Evolutionary conservation across 805 yeast genomes (phyloP), one percentile per base, ranked within the genome.

Genomic region (Ogataea saltuana): DNA sequence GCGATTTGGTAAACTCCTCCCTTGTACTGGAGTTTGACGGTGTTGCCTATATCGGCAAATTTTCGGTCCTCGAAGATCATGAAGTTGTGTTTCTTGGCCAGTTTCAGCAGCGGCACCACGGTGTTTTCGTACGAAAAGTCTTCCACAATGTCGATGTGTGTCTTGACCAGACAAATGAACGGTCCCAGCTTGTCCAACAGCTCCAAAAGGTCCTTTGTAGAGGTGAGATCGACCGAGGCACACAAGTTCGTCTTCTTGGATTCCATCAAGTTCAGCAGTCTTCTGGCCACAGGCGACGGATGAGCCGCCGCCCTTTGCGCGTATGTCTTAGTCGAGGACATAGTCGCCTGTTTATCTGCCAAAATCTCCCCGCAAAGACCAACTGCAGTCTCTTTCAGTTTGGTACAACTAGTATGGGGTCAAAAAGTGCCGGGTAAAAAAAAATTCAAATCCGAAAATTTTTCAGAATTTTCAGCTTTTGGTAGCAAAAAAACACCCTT

Each of bases 41-140:
- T 93, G 60, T 90, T 88, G 13, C 99, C 99, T 56, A 93, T 93
- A 65, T 93, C 99, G 18, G 99, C 99, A 67, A 93, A 93, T 69
- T 93, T 93, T 51, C 99, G 78, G 68, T 93, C 99, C 69, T 93
- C 99, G 61, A 93, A 93, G 53, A 93, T 84, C 74, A 93, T 69
- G 59, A 93, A 93, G 51, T 85, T 80, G 70, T 90, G 91, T 60
- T 89, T 88, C 55, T 78, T 69, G 16, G 97, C 79, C 23, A 93
- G 71, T 41, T 61, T 79, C 46, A 83, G 66, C 49, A 93, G 69
- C 1, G 98, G 97, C 6, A 66, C 65, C 21, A 91, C 76, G 0
- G 97, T 90, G 1, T 74, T 76, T 41, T 88, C 96, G 61, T 81
- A 83, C 1, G 86, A 69, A 63, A 91, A 93, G 64, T 93, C 99